Evolutionary conservation across 371 early-diverging fungal genomes (phyloP).

Genomic region (Mortierella sp.): DNA sequence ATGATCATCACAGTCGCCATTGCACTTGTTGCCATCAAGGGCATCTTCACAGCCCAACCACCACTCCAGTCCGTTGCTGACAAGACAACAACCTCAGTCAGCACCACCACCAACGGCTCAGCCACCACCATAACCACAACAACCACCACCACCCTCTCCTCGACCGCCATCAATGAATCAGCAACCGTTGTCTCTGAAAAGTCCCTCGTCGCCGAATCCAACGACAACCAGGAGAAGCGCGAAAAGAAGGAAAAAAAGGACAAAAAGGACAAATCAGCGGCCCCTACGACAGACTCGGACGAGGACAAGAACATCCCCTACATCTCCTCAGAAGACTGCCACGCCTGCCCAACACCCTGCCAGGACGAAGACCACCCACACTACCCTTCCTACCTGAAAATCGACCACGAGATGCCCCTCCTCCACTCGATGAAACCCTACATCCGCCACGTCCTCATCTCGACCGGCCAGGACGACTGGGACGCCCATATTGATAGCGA

Average conservation of each 20-base stretch:
- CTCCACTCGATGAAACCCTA: conserved; percentile 80
- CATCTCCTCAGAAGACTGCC: conserved; percentile 56
- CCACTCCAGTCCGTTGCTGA: not conserved
- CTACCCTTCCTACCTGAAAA: conserved; percentile 75
- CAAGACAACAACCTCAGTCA: not conserved
- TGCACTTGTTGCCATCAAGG: conserved; percentile 35
- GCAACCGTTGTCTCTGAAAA: not conserved
- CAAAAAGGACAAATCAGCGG: not conserved
- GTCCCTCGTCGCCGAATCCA: not conserved
- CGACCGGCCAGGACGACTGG: conserved; percentile 77
- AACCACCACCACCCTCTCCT: not conserved
- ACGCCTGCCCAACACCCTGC: conserved; percentile 62
- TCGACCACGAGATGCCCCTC: conserved; percentile 67
- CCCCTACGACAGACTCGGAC: not conserved
- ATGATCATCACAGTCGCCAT: conserved; percentile 57
- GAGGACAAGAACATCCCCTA: conserved; percentile 34
- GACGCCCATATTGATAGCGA: conserved; percentile 70
- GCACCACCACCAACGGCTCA: not conserved
- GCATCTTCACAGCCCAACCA: conserved; percentile 13
- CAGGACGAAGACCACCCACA: conserved; percentile 66
- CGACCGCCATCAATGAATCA: not conserved
- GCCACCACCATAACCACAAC: conserved; percentile 1
- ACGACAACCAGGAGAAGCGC: not conserved
- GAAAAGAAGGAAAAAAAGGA: conserved; percentile 10
- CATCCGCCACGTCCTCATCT: conserved; percentile 76